Evolutionary conservation across 306 rosid genomes (phyloP), one percentile per base, ranked within the genome.

Genomic region (Prunus salicina): DNA sequence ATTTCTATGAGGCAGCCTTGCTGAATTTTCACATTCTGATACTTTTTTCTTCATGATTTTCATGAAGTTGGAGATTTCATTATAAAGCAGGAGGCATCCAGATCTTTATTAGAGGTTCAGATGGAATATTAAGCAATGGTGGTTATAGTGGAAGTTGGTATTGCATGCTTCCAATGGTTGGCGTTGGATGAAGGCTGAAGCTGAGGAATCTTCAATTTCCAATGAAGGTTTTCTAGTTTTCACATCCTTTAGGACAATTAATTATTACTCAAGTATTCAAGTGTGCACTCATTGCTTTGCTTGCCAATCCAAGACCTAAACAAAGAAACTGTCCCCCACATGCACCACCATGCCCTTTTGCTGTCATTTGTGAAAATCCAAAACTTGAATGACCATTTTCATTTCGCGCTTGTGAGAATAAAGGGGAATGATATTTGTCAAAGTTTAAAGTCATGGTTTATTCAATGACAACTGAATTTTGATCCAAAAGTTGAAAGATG

Each of bases 161-260:
- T 27, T 72, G 80, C 57, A 9, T 58, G 16, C 52, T 65, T 25
- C 58, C 66, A 78, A 19, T 6, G 22, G 61, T 20, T 71, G 71
- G 64, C 64, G 76, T 50, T 75, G 81, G 78, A 51, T 27, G 81
- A 32, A 32, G 38, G 41, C 41, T 34, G 41, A 66, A 56, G 20
- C 30, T 25, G 56, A 62, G 76, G 82, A 76, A 81, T 87, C 84
- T 78, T 68, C 86, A 78, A 80, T 80, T 89, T 81, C 93, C 89
- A 85, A 87, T 22, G 82, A 78, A 62, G 52, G 69, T 64, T 71
- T 32, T 78, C 15, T 41, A 19, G 53, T 62, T 64, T 64, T 80
- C 69, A 55, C 46, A 70, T 20, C 19, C 46, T 19, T 15, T 16
- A 66, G 74, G 53, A 45, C 43, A 24, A 58, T 24, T 65, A 25